Evolutionary conservation across 441 rosid genomes (phyloP), one percentile per base, ranked within the genome.

Genomic region (Pelargonium citronellum): DNA sequence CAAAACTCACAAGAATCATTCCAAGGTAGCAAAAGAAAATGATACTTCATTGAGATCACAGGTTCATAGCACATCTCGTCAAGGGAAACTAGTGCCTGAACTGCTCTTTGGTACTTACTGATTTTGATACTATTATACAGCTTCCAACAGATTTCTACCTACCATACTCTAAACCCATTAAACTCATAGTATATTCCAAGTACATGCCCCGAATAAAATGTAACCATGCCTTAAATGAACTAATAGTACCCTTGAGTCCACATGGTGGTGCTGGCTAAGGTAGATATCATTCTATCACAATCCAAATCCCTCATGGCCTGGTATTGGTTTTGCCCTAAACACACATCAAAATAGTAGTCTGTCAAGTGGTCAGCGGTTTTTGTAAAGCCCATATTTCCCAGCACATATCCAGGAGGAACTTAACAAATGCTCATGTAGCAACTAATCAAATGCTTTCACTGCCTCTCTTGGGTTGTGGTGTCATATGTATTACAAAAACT

Each of bases 401-500:
- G n/a, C n/a, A n/a, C n/a, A n/a, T n/a, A n/a, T n/a, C n/a, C 20
- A 15, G 16, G n/a, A 53, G 19, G 60, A 16, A 53, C n/a, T 53
- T 9, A 53, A 53, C 60, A 53, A 13, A 53, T n/a, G n/a, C n/a
- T n/a, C n/a, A n/a, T n/a, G n/a, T n/a, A n/a, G n/a, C n/a, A n/a
- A 53, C 60, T n/a, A 15, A 53, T n/a, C n/a, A n/a, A n/a, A n/a
- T n/a, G 58, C 58, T 13, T 51, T 51, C 58, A 51, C 58, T 51
- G 60, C 60, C 60, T 53, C 60, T 53, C 60, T n/a, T n/a, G 7
- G n/a, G 60, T 53, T 53, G 60, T 53, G 60, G 60, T n/a, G 20
- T 15, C 4, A 53, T 20, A 7, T 51, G 58, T 51, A 51, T 51
- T 19, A 53, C 60, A 53, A 7, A 53, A 53, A 53, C 60, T n/a